Evolutionary conservation across 1,139 yeast genomes (phyloP).

Genomic region (Hansenula anomala): DNA sequence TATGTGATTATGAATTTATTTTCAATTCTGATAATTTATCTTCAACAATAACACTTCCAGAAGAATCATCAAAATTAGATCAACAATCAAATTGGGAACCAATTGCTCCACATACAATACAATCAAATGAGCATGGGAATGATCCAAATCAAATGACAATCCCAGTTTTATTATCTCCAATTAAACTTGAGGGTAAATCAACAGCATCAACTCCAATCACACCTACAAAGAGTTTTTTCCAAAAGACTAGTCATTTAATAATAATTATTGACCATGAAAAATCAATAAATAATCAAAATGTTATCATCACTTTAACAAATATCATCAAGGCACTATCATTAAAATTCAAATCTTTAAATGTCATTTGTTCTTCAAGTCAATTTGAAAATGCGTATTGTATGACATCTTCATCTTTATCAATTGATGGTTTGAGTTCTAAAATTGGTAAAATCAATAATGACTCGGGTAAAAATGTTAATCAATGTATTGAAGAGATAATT

Average conservation of each 20-base stretch:
- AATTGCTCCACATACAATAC: not conserved
- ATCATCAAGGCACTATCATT: slow-evolving; percentile 26
- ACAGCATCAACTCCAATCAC: slow-evolving; percentile 19
- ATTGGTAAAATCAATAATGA: no score
- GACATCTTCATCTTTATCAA: no score
- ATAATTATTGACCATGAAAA: slow-evolving; percentile 26
- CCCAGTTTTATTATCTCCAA: slow-evolving; percentile 22
- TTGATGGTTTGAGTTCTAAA: no score
- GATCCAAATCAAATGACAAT: slow-evolving; percentile 18
- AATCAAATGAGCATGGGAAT: no score
- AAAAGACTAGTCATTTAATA: slow-evolving; percentile 15
- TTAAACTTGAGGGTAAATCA: slow-evolving; percentile 21
- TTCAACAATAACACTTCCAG: slow-evolving; percentile 25
- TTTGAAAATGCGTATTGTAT: not conserved
- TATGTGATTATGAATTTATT: slow-evolving; percentile 25
- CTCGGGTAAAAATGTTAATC: no score
- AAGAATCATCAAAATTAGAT: not conserved
- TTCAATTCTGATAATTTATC: slow-evolving; percentile 26
- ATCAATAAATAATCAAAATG: slow-evolving; percentile 11
- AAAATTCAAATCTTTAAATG: slow-evolving; percentile 11
- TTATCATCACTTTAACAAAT: slow-evolving; percentile 25
- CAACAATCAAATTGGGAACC: slow-evolving; percentile 1
- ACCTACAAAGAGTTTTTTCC: slow-evolving; percentile 5
- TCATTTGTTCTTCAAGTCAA: slow-evolving; percentile 6
- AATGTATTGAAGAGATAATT: no score